Conservation (phyloP, 257 asterid genomes). For the Ophiorrhiza pumila region DNA sequence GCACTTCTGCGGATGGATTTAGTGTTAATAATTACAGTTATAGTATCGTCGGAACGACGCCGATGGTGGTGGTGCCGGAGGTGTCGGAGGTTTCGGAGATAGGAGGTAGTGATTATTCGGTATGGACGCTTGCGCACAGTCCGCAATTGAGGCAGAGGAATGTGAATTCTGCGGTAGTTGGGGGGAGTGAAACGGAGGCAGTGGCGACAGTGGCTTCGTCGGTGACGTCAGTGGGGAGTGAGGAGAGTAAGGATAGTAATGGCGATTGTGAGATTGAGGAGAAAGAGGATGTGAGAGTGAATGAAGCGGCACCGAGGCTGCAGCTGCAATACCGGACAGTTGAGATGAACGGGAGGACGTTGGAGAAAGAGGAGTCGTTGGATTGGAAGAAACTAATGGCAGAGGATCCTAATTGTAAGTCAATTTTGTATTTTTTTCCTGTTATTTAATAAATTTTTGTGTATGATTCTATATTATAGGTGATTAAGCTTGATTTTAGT, state of each 20-base stretch:
- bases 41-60: conserved; percentile 21
- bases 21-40: conserved; percentile 4
- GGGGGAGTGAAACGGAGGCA: conserved; percentile 29
- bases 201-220: neutral
- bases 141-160: conserved; percentile 82
- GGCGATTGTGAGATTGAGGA: conserved; percentile 27
- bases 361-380: conserved; percentile 64
- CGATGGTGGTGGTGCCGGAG: conserved; percentile 26
- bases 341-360: conserved; percentile 52
- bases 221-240: conserved; percentile 26
- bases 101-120: conserved; percentile 26
- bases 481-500: neutral
- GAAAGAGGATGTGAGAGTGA: conserved; percentile 29
- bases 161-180: conserved; percentile 45
- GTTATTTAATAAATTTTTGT: neutral
- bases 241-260: conserved; percentile 27
- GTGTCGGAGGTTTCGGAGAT: conserved; percentile 27
- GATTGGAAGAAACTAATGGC: conserved; percentile 85
- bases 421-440: neutral
- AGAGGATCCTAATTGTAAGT: conserved; percentile 64
- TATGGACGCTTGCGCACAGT: conserved; percentile 30
- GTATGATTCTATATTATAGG: neutral
- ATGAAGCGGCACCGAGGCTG: conserved; percentile 24
- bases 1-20: neutral
- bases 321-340: conserved; percentile 25